Conservation (phyloP, 169 alveolate species). For the Plasmodium inui region DNA sequence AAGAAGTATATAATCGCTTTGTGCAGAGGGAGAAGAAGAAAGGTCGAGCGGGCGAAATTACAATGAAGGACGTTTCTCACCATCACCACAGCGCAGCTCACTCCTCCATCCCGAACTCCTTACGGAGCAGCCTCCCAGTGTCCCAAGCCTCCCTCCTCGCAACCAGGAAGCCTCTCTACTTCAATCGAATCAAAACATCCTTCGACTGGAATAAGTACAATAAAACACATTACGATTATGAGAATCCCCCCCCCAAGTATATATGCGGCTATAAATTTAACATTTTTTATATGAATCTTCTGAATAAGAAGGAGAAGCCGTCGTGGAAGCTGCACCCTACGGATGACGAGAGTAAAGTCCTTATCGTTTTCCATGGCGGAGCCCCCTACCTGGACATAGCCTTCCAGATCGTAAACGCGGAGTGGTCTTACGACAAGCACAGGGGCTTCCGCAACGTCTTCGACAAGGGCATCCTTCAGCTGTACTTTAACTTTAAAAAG, state of each 20-base stretch:
- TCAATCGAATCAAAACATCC: conserved; percentile 95
- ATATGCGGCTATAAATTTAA: conserved; percentile 97
- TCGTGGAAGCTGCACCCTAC: conserved; percentile 92
- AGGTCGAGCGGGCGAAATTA: conserved; percentile 88
- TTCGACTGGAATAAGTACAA: conserved; percentile 98
- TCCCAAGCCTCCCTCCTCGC: neutral
- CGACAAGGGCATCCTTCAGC: conserved; percentile 92
- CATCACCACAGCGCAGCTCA: neutral
- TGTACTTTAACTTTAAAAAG: conserved; percentile 93
- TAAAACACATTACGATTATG: conserved; percentile 96
- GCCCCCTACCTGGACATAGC: conserved; percentile 98
- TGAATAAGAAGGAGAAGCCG: conserved; percentile 95
- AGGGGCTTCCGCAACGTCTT: conserved; percentile 93
- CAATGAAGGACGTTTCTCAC: conserved; percentile 80
- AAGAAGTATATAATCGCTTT: conserved; percentile 58
- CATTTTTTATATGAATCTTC: conserved; percentile 95
- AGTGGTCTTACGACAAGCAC: conserved; percentile 95
- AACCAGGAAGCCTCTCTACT: conserved; percentile 93
- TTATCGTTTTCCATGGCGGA: conserved; percentile 96
- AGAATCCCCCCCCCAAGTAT: conserved; percentile 97
- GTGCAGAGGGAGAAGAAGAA: conserved; percentile 85
- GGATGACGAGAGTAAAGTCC: conserved; percentile 87
- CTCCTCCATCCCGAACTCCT: neutral
- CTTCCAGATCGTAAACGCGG: conserved; percentile 95
- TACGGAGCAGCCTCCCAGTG: neutral